Evolutionary conservation across 129 eudicot genomes (phyloP).

Genomic region (Escallonia rubra): DNA sequence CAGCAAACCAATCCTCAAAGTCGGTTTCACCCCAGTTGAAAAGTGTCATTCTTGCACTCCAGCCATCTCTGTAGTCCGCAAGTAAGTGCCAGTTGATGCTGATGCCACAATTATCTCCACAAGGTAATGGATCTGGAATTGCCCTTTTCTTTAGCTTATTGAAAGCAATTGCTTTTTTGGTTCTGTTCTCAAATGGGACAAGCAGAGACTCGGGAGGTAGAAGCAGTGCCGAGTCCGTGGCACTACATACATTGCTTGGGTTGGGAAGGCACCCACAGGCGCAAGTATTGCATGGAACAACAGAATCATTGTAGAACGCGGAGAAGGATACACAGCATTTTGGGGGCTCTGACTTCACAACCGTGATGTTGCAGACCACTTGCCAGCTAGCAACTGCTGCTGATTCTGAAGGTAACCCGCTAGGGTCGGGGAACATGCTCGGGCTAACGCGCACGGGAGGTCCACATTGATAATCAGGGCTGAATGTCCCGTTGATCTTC

Average conservation of each 20-base stretch:
- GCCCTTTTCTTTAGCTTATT: conserved; percentile 13
- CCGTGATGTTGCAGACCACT: conserved; percentile 51
- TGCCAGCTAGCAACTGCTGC: conserved; percentile 67
- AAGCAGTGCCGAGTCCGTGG: conserved; percentile 42
- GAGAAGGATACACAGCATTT: conserved; percentile 76
- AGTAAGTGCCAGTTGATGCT: conserved; percentile 75
- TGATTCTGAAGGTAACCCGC: conserved; percentile 37
- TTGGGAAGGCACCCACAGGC: conserved; percentile 55
- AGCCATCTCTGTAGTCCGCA: conserved; percentile 46
- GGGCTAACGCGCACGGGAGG: conserved; percentile 55
- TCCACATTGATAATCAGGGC: conserved; percentile 42
- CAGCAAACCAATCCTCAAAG: conserved; percentile 56
- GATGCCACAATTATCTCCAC: conserved; percentile 64
- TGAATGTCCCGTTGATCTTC: conserved; percentile 45
- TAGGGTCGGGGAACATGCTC: conserved; percentile 39
- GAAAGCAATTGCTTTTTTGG: conserved; percentile 10
- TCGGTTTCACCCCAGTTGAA: conserved; percentile 66
- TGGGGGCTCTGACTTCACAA: conserved; percentile 15
- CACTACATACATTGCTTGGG: conserved; percentile 32
- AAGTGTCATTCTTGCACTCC: conserved; percentile 70
- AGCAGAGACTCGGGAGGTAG: conserved; percentile 50
- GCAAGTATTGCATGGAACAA: conserved; percentile 59
- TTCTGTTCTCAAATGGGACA: conserved; percentile 61
- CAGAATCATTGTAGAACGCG: conserved; percentile 49
- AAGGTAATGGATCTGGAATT: conserved; percentile 53